Base-by-base conservation (phyloP, 768 basidiomycete species). In the Sporobolomyces phaffii region DNA sequence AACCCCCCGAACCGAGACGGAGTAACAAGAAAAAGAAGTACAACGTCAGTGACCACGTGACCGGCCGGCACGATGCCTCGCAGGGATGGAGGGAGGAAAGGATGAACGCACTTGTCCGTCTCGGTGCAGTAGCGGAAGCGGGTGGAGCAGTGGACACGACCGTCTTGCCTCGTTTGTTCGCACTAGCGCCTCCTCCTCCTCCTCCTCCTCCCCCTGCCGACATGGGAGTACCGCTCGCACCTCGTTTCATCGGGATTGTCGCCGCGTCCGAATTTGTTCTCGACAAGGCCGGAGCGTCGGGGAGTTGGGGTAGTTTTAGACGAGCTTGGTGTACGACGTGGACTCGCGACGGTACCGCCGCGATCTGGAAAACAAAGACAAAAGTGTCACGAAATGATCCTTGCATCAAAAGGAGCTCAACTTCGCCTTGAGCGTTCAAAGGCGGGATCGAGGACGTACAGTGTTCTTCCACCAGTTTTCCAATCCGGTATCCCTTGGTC, bases 401-500 rank as follows among this genome's bases (percentile, higher is more conserved):
- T n/a, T n/a, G n/a, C n/a, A n/a, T n/a, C n/a, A n/a, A n/a, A n/a
- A n/a, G n/a, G n/a, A n/a, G n/a, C n/a, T n/a, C n/a, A n/a, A n/a
- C n/a, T n/a, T n/a, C n/a, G n/a, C n/a, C n/a, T n/a, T n/a, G n/a
- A n/a, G n/a, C n/a, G n/a, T n/a, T n/a, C n/a, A n/a, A n/a, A n/a
- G n/a, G n/a, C n/a, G n/a, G n/a, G 22, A 51, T 29, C 15, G 2
- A 3, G 2, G 17, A 56, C 65, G 22, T 51, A 70, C 69, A 56
- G 56, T 64, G 24, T 63, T 45, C 24, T 60, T 60, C 51, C 51
- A 63, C 70, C 62, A 64, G 11, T 24, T 44, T 41, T 71, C 70
- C 24, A 64, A 31, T 17, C 38, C 49, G 5, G 50, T 31, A 20
- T 67, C 65, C 18, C 38, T 41, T 3, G n/a, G 26, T 44, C 65